Conservation (phyloP, 768 basidiomycete species). For the Boletus rubropictus region DNA sequence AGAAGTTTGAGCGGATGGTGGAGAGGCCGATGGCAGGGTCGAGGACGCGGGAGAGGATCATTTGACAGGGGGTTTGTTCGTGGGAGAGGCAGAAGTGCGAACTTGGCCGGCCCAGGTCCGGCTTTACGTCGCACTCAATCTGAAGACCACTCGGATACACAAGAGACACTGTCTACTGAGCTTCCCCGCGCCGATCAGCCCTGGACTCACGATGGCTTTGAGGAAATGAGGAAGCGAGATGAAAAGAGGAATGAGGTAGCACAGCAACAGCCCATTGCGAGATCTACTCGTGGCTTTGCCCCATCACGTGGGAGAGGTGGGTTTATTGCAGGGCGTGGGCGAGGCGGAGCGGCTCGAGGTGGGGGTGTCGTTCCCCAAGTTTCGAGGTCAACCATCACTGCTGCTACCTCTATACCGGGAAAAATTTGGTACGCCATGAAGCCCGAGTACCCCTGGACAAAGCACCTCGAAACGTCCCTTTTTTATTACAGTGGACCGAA, state of each 20-base stretch:
- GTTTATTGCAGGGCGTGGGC: conserved; percentile 37
- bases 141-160: conserved; percentile 16
- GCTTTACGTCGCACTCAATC: conserved; percentile 13
- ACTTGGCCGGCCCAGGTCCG: conserved; percentile 22
- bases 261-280: conserved; percentile 30
- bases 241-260: conserved; percentile 40
- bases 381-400: conserved; percentile 26
- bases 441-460: conserved; percentile 79
- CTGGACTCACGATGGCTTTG: conserved; percentile 86
- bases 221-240: conserved; percentile 77
- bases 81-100: conserved; percentile 55
- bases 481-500: conserved; percentile 58
- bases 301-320: conserved; percentile 45
- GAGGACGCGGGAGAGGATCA: conserved; percentile 54
- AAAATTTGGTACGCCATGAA: conserved; percentile 69
- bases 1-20: conserved; percentile 85
- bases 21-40: conserved; percentile 72
- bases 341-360: conserved; percentile 44
- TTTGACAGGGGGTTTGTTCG: conserved; percentile 40
- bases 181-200: conserved; percentile 59
- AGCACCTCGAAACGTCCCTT: conserved; percentile 71
- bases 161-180: conserved; percentile 22
- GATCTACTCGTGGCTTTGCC: conserved; percentile 31
- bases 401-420: conserved; percentile 29
- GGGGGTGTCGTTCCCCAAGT: conserved; percentile 35